These are phyloP conservation scores for Linnemannia exigua DNA, from an alignment of 192 early-diverging fungal species.

Conservation along the genomic window DNA sequence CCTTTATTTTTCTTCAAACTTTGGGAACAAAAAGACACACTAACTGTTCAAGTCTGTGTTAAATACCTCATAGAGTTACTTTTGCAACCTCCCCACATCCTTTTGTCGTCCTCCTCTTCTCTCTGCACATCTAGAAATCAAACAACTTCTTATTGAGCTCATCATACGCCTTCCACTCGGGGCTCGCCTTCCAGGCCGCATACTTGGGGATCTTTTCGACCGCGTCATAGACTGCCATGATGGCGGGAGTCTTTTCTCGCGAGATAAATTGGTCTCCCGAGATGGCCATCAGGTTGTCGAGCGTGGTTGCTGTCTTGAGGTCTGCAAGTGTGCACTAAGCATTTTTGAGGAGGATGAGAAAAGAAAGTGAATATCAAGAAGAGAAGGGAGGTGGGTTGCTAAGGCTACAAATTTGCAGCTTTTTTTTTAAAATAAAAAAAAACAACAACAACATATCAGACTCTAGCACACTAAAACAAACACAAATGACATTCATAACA, in stretches of 20 bases:
- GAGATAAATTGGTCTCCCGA: constrained; percentile 17
- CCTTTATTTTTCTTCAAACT: too few species aligned
- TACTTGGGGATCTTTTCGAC: constrained; percentile 30
- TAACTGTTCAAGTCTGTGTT: too few species aligned
- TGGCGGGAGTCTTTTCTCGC: constrained; percentile 32
- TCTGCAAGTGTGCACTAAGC: constrained; percentile 29
- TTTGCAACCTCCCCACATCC: neutral
- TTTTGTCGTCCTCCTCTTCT: neutral
- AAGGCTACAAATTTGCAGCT: neutral
- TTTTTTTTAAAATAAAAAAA: neutral
- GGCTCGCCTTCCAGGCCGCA: constrained; percentile 19
- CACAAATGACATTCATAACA: neutral
- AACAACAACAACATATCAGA: neutral
- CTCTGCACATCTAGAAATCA: neutral
- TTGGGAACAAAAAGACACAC: too few species aligned
- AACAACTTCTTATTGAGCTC: constrained; percentile 10
- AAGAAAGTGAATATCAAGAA: neutral
- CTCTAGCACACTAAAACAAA: neutral
- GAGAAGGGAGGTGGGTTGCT: too few species aligned
- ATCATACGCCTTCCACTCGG: constrained; percentile 23
- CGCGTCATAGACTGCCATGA: constrained; percentile 29
- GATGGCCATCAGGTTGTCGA: constrained; percentile 14
- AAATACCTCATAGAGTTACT: too few species aligned
- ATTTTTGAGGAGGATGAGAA: neutral
- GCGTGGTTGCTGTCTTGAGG: constrained; percentile 22